phyloP scores from a whole-genome alignment of 1,284 basidiomycete species.

The Amylostereum areolatum region DNA sequence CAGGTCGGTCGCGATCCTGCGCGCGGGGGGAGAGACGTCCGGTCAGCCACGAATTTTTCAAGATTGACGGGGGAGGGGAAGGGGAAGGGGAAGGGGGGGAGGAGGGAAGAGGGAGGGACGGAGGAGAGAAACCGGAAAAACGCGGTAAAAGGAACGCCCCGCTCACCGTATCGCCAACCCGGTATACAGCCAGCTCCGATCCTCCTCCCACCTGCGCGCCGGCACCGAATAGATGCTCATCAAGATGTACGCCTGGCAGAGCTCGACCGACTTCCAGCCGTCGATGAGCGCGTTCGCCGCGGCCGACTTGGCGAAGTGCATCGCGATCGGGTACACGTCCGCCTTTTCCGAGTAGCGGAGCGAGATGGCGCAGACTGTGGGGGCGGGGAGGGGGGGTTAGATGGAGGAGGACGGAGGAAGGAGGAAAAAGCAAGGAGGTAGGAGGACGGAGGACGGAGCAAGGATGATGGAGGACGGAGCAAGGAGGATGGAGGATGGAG shows the following conservation, averaged over 20 bases:
- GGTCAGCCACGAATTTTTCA: too few relatives aligned
- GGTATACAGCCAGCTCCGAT: conserved; percentile 76
- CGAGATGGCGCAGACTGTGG: conserved; percentile 68
- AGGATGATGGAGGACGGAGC: too few relatives aligned
- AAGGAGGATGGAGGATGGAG: too few relatives aligned
- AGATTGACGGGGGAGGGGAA: too few relatives aligned
- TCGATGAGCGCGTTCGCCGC: conserved; percentile 36
- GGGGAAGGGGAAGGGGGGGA: too few relatives aligned
- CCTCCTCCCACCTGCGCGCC: conserved; percentile 75
- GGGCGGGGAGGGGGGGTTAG: neutral
- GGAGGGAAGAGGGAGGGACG: too few relatives aligned
- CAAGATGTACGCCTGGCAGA: conserved; percentile 60
- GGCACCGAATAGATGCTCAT: conserved; percentile 76
- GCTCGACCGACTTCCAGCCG: conserved; percentile 71
- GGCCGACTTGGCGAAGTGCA: conserved; percentile 82
- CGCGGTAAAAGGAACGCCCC: too few relatives aligned
- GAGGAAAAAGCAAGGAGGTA: neutral
- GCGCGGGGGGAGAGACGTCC: too few relatives aligned
- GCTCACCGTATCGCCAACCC: conserved; percentile 69
- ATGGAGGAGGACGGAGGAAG: neutral
- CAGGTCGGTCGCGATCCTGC: conserved; percentile 76
- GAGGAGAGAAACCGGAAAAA: too few relatives aligned
- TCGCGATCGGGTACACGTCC: conserved; percentile 77
- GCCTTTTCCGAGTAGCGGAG: conserved; percentile 70
- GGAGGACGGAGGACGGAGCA: conserved; percentile 3